phyloP scores from a whole-genome alignment of 2,329 filamentous ascomycete genomes.

The Penicillium sp. region DNA sequence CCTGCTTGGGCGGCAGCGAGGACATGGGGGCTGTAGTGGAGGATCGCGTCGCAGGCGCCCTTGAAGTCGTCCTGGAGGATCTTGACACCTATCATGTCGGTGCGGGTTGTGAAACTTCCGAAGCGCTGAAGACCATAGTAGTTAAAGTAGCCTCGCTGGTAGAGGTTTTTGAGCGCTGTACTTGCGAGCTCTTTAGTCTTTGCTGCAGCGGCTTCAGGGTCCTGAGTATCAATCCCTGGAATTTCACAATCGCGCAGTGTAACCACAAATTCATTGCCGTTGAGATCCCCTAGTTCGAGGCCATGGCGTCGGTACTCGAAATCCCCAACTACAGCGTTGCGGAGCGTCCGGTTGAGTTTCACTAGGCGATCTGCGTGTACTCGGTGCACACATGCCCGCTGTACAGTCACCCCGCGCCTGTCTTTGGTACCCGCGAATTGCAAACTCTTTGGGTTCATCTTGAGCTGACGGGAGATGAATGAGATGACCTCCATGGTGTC shows the following conservation, averaged over 20 bases:
- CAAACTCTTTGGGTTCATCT: slow-evolving; percentile 70
- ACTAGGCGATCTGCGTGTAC: slow-evolving; percentile 67
- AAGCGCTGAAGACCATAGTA: slow-evolving; percentile 99
- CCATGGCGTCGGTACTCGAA: slow-evolving; percentile 75
- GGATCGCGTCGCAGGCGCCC: slow-evolving; percentile 76
- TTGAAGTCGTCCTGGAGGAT: slow-evolving; percentile 83
- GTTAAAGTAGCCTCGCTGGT: slow-evolving; percentile 85
- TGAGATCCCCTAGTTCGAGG: slow-evolving; percentile 80
- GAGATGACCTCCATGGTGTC: slow-evolving; percentile 91
- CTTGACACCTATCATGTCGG: slow-evolving; percentile 81
- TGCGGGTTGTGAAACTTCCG: slow-evolving; percentile 83
- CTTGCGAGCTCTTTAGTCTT: slow-evolving; percentile 53
- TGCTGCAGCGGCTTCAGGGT: slow-evolving; percentile 54
- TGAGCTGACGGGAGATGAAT: slow-evolving; percentile 74
- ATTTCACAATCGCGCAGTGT: slow-evolving; percentile 85
- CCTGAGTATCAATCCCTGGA: slow-evolving; percentile 44
- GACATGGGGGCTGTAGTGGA: slow-evolving; percentile 71
- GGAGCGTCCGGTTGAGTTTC: slow-evolving; percentile 63
- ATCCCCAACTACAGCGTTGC: slow-evolving; percentile 72
- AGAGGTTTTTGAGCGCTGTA: slow-evolving; percentile 69
- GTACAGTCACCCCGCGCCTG: slow-evolving; percentile 81
- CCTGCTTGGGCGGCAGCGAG: slow-evolving; percentile 60
- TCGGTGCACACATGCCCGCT: slow-evolving; percentile 73
- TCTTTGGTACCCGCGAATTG: slow-evolving; percentile 92
- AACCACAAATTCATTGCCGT: slow-evolving; percentile 91